Conservation (phyloP, 1,284 basidiomycete genomes). For the Ustilago shanxiensis region DNA sequence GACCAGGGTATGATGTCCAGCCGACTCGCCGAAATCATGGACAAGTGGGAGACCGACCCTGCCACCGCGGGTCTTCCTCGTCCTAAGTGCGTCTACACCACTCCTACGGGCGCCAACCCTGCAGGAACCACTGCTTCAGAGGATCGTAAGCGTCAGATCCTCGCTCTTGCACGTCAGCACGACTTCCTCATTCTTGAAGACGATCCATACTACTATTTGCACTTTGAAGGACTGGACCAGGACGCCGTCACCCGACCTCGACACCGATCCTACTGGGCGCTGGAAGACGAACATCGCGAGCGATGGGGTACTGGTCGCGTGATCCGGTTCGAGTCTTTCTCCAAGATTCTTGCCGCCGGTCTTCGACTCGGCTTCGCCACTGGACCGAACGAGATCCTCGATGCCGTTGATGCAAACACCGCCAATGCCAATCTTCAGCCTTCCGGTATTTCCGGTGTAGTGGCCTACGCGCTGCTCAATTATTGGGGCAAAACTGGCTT, state of each 20-base stretch:
- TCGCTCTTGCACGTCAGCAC: conserved; percentile 74
- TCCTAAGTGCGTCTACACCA: conserved; percentile 86
- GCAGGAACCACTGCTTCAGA: conserved; percentile 68
- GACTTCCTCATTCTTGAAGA: conserved; percentile 60
- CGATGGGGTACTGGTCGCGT: conserved; percentile 64
- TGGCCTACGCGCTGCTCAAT: conserved; percentile 79
- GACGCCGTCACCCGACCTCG: conserved; percentile 57
- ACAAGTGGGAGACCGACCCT: conserved; percentile 77
- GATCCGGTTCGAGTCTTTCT: conserved; percentile 73
- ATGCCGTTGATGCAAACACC: conserved; percentile 80
- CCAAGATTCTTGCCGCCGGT: conserved; percentile 73
- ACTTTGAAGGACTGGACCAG: conserved; percentile 62
- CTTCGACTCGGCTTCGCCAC: conserved; percentile 80
- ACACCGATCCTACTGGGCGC: conserved; percentile 59
- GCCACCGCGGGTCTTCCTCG: conserved; percentile 75
- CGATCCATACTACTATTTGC: conserved; percentile 66
- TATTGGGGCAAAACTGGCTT: conserved; percentile 81
- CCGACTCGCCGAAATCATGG: conserved; percentile 78
- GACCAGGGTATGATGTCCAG: conserved; percentile 79
- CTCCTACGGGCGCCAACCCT: conserved; percentile 72
- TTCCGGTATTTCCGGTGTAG: conserved; percentile 78
- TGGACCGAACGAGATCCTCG: conserved; percentile 80
- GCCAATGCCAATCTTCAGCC: conserved; percentile 83
- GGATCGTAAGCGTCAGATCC: conserved; percentile 82
- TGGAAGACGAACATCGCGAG: conserved; percentile 61